Base-by-base conservation (phyloP, 2,329 filamentous ascomycete species). In the Ophiostoma himal-ulmi region DNA sequence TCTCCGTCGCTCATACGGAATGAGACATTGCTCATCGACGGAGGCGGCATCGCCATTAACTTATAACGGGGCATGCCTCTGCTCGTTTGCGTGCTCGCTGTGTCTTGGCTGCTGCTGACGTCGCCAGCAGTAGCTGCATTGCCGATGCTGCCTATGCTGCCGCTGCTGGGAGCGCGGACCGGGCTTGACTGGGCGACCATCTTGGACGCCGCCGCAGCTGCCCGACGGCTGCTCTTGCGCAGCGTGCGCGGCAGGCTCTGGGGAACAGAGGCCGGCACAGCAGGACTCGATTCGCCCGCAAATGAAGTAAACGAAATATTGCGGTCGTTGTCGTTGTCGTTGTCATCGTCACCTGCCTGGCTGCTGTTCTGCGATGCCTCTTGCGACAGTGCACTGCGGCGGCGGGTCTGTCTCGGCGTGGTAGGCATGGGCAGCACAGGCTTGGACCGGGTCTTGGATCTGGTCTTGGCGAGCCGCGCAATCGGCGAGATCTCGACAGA, bases 1-100 rank as follows among this genome's bases (percentile, higher is more conserved):
- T 83, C 83, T 7, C 77, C 80, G 57, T 83, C 81, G 70, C 80
- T 82, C 68, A 81, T 74, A 14, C 78, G 78, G 73, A 82, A 82
- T 1, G 82, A 83, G 22, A 73, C 71, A 7, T 73, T 74, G 13
- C 41, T 66, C 62, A 68, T 67, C 20, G 71, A 68, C 30, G 71
- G 37, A 20, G 64, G 57, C 14, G 70, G 70, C 60, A 67, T 68
- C 3, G 68, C 68, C 68, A 70, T 72, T 52, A 69, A 37, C 65
- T 68, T 70, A 62, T 60, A 70, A 52, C 67, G 70, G 7, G 39
- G 67, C 41, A 30, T 7, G 30, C 34, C 37, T 20, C n/a, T 37
- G 20, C 13, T 66, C 5, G 20, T 11, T n/a, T 37, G 22, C 3
- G 64, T 41, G 64, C 20, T 66, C n/a, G 37, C 10, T 66, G 10